Base-by-base conservation (phyloP, 2,329 filamentous ascomycete species). In the Esteya vermicola region DNA sequence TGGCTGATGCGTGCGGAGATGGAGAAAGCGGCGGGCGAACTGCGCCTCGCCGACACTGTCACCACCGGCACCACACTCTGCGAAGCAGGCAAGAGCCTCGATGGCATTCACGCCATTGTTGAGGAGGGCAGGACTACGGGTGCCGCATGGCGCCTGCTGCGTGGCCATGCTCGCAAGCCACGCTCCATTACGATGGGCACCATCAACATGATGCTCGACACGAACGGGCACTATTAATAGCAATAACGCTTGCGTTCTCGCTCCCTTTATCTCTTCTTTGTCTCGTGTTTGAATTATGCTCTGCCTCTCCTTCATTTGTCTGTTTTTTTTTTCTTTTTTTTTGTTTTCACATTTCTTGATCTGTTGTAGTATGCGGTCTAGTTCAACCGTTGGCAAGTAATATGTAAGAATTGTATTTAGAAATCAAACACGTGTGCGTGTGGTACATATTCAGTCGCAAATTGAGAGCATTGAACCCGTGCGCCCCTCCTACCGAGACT, bases 1-100 rank as follows among this genome's bases (percentile, higher is more conserved):
- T 98, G 91, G 91, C 72, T 96, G 57, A 63, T 95, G 49, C 84
- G 85, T 53, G 72, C 89, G 52, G 83, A 91, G 62, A 73, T 80
- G 62, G 88, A 95, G 65, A 91, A 72, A 58, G 67, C 67, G 5
- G 66, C 85, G 54, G 81, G 83, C 21, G 78, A 85, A 54, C 58
- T 70, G 45, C 58, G 71, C 10, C 63, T 75, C 20, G 61, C 60
- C 5, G 68, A 75, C 50, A 72, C 61, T 5, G 67, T 68, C 23
- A 67, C 64, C 28, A 56, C 69, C 9, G 63, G 68, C 19, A 56
- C 61, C 33, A 64, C 68, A 36, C 65, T 73, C 56, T 57, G 60
- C 40, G 67, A 73, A 58, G 72, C 74, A 8, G 71, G 67, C 43
- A 70, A 70, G 54, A 72, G 68, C 50, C 64, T 80, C 36, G 70